phyloP scores from a whole-genome alignment of 768 basidiomycete genomes.

The Pisolithus tinctorius region DNA sequence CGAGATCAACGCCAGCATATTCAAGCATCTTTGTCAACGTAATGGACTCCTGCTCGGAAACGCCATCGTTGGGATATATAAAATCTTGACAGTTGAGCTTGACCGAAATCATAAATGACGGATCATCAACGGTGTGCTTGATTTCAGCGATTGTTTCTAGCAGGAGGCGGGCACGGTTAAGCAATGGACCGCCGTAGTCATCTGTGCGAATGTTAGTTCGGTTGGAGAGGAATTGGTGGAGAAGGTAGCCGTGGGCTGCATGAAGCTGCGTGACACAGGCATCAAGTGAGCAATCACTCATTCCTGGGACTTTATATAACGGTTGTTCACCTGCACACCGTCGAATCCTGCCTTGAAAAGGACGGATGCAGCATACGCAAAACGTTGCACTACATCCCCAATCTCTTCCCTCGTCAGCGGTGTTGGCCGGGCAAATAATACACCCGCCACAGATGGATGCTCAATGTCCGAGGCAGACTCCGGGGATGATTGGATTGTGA shows the following conservation, averaged over 20 bases:
- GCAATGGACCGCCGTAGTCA: conserved; percentile 48
- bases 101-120: conserved; percentile 26
- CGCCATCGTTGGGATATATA: conserved; percentile 15
- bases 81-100: conserved; percentile 28
- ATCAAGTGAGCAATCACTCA: neutral
- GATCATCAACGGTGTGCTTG: conserved; percentile 28
- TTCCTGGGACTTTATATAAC: neutral
- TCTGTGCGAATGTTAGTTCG: conserved; percentile 44
- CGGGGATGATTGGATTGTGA: conserved; percentile 29
- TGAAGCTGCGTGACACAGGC: conserved; percentile 28
- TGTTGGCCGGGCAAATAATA: conserved; percentile 24
- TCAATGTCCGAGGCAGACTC: conserved; percentile 29
- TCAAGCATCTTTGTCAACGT: conserved; percentile 28
- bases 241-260: conserved; percentile 36
- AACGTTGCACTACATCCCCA: conserved; percentile 42
- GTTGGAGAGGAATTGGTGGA: conserved; percentile 43
- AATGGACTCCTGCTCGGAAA: conserved; percentile 27
- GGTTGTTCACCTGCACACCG: conserved; percentile 42
- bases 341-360: conserved; percentile 59
- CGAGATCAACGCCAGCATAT: conserved; percentile 29
- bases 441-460: conserved; percentile 26
- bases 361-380: conserved; percentile 47
- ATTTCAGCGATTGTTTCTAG: conserved; percentile 43
- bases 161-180: conserved; percentile 44
- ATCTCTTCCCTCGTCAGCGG: conserved; percentile 44